A percentile compares a stretch with the other conserved stretches of the same genome.
These are phyloP conservation scores for Peribolospora kevripleyi DNA, from an alignment of 768 basidiomycete genomes.

Conservation along the genomic window DNA sequence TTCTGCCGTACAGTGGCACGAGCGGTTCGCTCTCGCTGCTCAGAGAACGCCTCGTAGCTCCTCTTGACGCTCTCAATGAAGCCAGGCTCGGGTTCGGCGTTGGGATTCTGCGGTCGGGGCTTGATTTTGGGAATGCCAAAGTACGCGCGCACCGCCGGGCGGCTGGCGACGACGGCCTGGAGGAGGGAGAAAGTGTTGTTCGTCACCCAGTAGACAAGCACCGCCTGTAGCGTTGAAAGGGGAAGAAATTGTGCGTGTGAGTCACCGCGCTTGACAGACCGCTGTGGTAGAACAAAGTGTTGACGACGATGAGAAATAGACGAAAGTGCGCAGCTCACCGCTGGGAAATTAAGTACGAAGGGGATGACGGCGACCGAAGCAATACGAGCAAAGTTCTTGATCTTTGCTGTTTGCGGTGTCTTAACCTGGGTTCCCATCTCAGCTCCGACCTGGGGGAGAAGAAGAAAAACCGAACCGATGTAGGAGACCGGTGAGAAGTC, in stretches of 20 bases:
- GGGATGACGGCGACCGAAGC: conserved; percentile 31
- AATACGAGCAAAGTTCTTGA: conserved; percentile 41
- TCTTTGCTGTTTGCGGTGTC: conserved; percentile 31
- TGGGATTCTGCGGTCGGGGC: conserved; percentile 6
- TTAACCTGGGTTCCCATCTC: conserved; percentile 24
- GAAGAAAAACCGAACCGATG: conserved; percentile 12
- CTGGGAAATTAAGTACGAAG: conserved; percentile 36
- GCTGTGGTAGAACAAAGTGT: neutral
- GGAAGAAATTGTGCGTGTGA: neutral
- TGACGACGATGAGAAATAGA: neutral
- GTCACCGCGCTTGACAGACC: neutral
- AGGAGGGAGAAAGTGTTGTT: conserved; percentile 29
- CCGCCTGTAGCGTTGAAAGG: conserved; percentile 22
- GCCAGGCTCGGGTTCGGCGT: neutral
- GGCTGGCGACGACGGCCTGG: conserved; percentile 30
- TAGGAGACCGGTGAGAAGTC: neutral
- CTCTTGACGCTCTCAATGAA: neutral
- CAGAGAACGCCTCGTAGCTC: neutral
- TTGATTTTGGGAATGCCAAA: conserved; percentile 14
- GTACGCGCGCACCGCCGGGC: conserved; percentile 22
- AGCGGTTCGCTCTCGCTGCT: no score
- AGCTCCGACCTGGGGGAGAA: conserved; percentile 27
- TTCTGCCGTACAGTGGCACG: no score
- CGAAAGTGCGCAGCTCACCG: conserved; percentile 27
- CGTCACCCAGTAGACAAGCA: conserved; percentile 34